Evolutionary conservation across 495 filamentous ascomycete species (phyloP).

Genomic region (Copromyces sp.): DNA sequence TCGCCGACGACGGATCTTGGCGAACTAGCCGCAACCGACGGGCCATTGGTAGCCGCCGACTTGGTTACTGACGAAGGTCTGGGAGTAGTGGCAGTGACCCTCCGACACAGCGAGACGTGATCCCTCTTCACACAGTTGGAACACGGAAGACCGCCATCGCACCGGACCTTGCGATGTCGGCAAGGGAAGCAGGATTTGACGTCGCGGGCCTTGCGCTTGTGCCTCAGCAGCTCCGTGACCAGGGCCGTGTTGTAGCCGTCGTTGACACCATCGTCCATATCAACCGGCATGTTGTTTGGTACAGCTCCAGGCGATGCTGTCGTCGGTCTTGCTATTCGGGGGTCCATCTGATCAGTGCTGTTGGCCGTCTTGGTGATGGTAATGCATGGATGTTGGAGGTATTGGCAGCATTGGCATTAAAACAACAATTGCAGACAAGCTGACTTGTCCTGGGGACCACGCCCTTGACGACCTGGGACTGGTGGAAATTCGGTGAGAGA

Average conservation of each 20-base stretch:
- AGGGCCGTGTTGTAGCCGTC: not conserved
- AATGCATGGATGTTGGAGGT: not conserved
- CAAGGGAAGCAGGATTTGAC: constrained; percentile 9
- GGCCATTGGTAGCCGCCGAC: not conserved
- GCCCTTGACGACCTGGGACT: not conserved
- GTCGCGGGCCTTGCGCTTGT: constrained; percentile 3
- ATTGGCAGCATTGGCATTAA: not conserved
- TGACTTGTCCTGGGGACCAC: not conserved
- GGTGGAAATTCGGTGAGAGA: not conserved
- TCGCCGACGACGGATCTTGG: not conserved
- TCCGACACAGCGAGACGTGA: constrained; percentile 3
- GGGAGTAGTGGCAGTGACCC: not conserved
- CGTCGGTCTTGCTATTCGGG: not conserved
- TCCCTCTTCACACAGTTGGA: constrained; percentile 5
- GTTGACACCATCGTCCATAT: not conserved
- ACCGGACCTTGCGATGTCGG: constrained; percentile 6
- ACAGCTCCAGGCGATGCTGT: not conserved
- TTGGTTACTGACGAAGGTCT: not conserved
- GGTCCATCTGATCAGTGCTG: not conserved
- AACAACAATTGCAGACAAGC: not conserved
- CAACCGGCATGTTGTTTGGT: no score
- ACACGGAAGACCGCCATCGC: constrained; percentile 3
- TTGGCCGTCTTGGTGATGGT: no score
- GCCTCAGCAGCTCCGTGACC: constrained; percentile 3
- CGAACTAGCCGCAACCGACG: not conserved